phyloP scores from a whole-genome alignment of 2,329 filamentous ascomycete genomes.

The Alternaria angustiovoidea region DNA sequence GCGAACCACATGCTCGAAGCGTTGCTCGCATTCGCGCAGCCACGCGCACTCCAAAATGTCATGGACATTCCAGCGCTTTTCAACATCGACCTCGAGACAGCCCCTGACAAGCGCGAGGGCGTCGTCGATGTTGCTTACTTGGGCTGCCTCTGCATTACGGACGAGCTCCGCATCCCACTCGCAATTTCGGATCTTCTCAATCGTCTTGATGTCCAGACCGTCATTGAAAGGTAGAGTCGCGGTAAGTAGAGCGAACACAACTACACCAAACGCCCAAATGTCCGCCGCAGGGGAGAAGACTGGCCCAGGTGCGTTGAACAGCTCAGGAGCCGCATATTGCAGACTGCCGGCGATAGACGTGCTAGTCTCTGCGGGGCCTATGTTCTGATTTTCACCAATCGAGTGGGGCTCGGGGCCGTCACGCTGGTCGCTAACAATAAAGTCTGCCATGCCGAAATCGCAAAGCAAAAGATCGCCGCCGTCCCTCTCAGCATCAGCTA shows the following conservation, averaged over 20 bases:
- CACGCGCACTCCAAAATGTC: constrained; percentile 64
- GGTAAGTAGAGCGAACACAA: constrained; percentile 67
- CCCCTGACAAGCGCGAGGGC: constrained; percentile 66
- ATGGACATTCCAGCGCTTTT: constrained; percentile 65
- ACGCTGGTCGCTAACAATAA: constrained; percentile 65
- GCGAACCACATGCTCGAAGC: constrained; percentile 39
- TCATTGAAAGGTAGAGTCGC: constrained; percentile 70
- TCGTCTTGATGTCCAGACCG: constrained; percentile 65
- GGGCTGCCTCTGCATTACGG: constrained; percentile 53
- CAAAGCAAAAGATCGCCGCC: constrained; percentile 68
- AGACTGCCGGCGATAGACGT: constrained; percentile 68
- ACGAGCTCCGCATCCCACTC: constrained; percentile 65
- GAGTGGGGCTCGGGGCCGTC: constrained; percentile 60
- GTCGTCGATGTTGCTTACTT: constrained; percentile 50
- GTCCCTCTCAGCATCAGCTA: constrained; percentile 56
- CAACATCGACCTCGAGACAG: constrained; percentile 66
- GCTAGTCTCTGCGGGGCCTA: constrained; percentile 64
- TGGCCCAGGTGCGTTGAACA: constrained; percentile 52
- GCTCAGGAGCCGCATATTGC: constrained; percentile 62
- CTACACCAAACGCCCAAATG: constrained; percentile 72
- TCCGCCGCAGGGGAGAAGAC: constrained; percentile 66
- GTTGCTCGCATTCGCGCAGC: constrained; percentile 54
- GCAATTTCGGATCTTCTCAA: constrained; percentile 66
- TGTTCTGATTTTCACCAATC: constrained; percentile 50
- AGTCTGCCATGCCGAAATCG: constrained; percentile 75